Evolutionary conservation across 1,284 basidiomycete species (phyloP).

Genomic region (Cryptococcus sp.): DNA sequence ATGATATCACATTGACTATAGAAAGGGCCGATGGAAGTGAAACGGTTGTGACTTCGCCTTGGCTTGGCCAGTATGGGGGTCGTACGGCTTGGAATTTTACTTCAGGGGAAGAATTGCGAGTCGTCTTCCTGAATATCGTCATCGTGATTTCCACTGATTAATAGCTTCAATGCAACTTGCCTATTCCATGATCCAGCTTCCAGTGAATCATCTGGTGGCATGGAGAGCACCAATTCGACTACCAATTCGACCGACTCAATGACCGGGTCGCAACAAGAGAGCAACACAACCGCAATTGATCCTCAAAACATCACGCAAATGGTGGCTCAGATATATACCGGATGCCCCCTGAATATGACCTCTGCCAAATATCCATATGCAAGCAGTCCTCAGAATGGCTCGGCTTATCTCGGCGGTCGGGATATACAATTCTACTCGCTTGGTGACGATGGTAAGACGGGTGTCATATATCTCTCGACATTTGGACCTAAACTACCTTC

Average conservation of each 20-base stretch:
- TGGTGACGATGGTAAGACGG: slow-evolving; percentile 4
- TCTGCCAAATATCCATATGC: not conserved
- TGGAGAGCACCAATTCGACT: not conserved
- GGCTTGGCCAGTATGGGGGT: slow-evolving; percentile 3
- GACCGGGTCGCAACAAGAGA: not conserved
- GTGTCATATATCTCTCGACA: slow-evolving; percentile 13
- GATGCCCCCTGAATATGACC: not conserved
- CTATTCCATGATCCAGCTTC: not conserved
- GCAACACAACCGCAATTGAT: no score
- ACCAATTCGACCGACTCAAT: not conserved
- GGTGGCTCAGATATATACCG: not conserved
- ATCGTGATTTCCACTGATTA: not conserved
- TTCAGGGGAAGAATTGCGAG: slow-evolving; percentile 11
- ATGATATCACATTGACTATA: slow-evolving; percentile 10
- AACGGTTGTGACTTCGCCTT: slow-evolving; percentile 5
- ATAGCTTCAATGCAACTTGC: not conserved
- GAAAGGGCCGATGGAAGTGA: slow-evolving; percentile 3
- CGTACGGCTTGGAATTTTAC: slow-evolving; percentile 1
- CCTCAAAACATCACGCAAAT: not conserved
- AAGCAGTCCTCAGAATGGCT: slow-evolving; percentile 1
- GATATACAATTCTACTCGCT: slow-evolving; percentile 17
- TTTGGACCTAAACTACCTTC: slow-evolving; percentile 5
- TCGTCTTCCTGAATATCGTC: not conserved
- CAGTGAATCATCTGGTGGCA: not conserved
- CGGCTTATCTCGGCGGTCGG: slow-evolving; percentile 16